These are phyloP conservation scores for Pichia exigua DNA, from an alignment of 805 yeast genomes.

Conservation along the genomic window DNA sequence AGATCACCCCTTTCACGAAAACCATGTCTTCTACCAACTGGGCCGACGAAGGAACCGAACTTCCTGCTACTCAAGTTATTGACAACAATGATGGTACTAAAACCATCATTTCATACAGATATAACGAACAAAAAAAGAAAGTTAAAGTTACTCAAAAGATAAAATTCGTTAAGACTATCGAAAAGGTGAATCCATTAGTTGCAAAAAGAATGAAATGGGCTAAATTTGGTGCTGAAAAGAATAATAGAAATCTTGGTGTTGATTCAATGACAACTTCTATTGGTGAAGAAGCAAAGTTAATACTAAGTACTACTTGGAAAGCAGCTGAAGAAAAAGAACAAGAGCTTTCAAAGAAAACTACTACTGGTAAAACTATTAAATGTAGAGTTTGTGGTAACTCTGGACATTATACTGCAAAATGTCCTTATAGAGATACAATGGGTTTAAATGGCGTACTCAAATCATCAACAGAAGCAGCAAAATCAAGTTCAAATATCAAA, in stretches of 20 bases:
- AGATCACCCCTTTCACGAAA: too few species aligned
- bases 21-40: slow-evolving; percentile 32
- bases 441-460: slow-evolving; percentile 32
- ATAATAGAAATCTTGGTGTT: slow-evolving; percentile 70
- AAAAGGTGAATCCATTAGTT: slow-evolving; percentile 73
- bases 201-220: slow-evolving; percentile 86
- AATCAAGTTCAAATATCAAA: slow-evolving; percentile 11
- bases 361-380: slow-evolving; percentile 40
- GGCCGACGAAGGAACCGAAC: slow-evolving; percentile 67
- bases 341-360: slow-evolving; percentile 39
- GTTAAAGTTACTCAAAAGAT: slow-evolving; percentile 83
- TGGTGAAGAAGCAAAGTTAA: slow-evolving; percentile 75
- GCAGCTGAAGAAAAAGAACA: slow-evolving; percentile 69
- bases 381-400: slow-evolving; percentile 90
- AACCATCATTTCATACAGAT: slow-evolving; percentile 71
- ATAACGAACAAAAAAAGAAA: slow-evolving; percentile 72
- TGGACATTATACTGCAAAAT: slow-evolving; percentile 84
- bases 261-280: slow-evolving; percentile 81
- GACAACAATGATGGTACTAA: slow-evolving; percentile 83
- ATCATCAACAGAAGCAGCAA: slow-evolving; percentile 7
- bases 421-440: slow-evolving; percentile 92
- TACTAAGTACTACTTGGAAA: slow-evolving; percentile 70
- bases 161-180: slow-evolving; percentile 67
- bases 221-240: slow-evolving; percentile 77
- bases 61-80: slow-evolving; percentile 66